Evolutionary conservation across 2,329 filamentous ascomycete species (phyloP).

Genomic region (Trichoderma asperellum): DNA sequence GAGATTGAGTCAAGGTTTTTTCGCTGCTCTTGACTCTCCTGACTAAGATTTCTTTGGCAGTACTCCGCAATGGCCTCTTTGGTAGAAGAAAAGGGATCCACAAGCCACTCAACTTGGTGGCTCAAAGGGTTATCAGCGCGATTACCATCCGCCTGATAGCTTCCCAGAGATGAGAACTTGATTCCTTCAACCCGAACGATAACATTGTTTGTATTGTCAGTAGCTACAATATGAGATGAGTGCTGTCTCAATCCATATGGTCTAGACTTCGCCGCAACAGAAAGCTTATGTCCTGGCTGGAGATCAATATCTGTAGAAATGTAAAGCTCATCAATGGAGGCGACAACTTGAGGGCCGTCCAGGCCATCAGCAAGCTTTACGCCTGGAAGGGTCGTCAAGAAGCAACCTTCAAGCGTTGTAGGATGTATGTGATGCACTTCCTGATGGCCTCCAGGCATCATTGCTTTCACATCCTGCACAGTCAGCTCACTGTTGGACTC

Average conservation of each 20-base stretch:
- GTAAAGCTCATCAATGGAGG: slow-evolving; percentile 25
- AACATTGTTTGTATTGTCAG: not conserved
- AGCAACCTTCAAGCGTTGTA: slow-evolving; percentile 28
- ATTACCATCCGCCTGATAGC: not conserved
- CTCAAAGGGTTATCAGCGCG: slow-evolving; percentile 4
- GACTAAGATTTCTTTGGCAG: slow-evolving; percentile 12
- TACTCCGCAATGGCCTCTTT: slow-evolving; percentile 5
- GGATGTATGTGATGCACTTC: slow-evolving; percentile 30
- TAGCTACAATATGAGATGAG: slow-evolving; percentile 15
- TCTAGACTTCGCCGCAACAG: slow-evolving; percentile 2
- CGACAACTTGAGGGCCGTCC: slow-evolving; percentile 20
- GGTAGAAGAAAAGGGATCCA: slow-evolving; percentile 19
- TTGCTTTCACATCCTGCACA: slow-evolving; percentile 28
- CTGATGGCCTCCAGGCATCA: slow-evolving; percentile 28
- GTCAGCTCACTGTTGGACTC: slow-evolving; percentile 20
- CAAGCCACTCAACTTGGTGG: slow-evolving; percentile 24
- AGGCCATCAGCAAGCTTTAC: slow-evolving; percentile 11
- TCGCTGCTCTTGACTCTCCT: not conserved
- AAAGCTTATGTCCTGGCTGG: slow-evolving; percentile 18
- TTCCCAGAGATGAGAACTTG: slow-evolving; percentile 24
- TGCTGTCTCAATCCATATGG: slow-evolving; percentile 27
- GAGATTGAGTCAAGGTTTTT: slow-evolving; percentile 8
- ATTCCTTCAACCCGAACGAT: slow-evolving; percentile 21
- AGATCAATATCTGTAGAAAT: slow-evolving; percentile 26
- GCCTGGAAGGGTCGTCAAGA: slow-evolving; percentile 21